Percentiles rank a stretch among this genome's conserved stretches.
Conservation (phyloP, 106 monocot genomes). For the Ottelia alismoides region DNA sequence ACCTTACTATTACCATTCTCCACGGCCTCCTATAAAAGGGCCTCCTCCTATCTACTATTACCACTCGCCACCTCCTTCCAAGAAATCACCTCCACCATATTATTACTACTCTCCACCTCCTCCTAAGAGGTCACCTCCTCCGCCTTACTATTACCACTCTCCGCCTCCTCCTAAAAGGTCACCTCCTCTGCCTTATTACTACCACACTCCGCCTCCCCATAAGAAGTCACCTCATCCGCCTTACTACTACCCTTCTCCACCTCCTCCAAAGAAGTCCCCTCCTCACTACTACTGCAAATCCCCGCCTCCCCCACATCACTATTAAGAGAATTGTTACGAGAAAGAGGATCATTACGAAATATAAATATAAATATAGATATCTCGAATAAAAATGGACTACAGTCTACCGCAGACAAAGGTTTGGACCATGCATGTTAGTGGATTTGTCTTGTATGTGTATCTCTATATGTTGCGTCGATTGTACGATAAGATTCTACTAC, state of each 20-base stretch:
- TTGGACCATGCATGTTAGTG: too few species aligned
- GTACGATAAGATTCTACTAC: too few species aligned
- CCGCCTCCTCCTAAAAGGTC: neutral
- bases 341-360: too few species aligned
- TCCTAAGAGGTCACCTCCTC: neutral
- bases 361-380: too few species aligned
- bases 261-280: neutral
- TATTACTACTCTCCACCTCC: neutral
- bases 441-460: too few species aligned
- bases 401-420: too few species aligned
- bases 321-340: too few species aligned
- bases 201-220: neutral
- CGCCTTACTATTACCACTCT: neutral
- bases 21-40: neutral
- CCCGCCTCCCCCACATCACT: neutral
- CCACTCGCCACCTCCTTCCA: neutral
- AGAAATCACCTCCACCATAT: neutral
- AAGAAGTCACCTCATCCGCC: neutral
- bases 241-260: neutral
- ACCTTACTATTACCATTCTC: neutral
- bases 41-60: neutral
- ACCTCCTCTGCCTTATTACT: neutral
- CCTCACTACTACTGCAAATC: neutral
- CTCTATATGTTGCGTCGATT: too few species aligned
- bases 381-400: too few species aligned